A percentile compares a stretch with the other conserved stretches of the same genome.
Evolutionary conservation across 148 eudicot genomes (phyloP).

Genomic region (Rhododendron simsii): DNA sequence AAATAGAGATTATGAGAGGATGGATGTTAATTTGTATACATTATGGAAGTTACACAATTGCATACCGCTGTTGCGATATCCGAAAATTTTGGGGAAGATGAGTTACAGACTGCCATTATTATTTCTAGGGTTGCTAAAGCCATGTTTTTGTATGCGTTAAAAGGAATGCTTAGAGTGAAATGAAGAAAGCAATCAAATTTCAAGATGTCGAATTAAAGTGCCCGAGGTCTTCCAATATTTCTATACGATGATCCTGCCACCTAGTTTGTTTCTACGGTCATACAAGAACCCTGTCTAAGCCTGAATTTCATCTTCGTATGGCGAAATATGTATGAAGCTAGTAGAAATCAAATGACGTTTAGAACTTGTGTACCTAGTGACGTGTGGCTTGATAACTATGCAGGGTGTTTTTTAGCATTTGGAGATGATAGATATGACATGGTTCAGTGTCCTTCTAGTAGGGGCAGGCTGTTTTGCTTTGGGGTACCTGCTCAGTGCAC

Average conservation of each 20-base stretch:
- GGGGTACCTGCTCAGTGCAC: constrained; percentile 65
- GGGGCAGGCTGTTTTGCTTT: constrained; percentile 91
- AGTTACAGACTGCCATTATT: not conserved
- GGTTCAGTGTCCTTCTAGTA: constrained; percentile 76
- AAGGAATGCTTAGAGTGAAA: not conserved
- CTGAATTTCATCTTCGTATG: not conserved
- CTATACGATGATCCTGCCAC: not conserved
- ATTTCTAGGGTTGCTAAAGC: not conserved
- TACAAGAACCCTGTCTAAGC: not conserved
- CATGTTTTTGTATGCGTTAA: not conserved
- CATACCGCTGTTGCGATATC: not conserved
- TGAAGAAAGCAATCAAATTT: not conserved
- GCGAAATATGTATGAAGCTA: not conserved
- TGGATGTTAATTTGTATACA: not conserved
- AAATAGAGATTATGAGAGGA: not conserved
- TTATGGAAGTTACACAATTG: not conserved
- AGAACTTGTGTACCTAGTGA: not conserved
- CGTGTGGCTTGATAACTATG: constrained; percentile 6
- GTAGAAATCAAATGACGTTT: not conserved
- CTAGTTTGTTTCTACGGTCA: not conserved
- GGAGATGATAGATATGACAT: constrained; percentile 63
- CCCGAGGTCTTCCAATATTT: not conserved
- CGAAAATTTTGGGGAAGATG: not conserved
- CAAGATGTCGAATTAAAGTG: not conserved
- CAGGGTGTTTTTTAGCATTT: constrained; percentile 22